These are phyloP conservation scores for Blastobotrys arbuscula DNA, from an alignment of 1,139 yeast genomes.

Conservation along the genomic window DNA sequence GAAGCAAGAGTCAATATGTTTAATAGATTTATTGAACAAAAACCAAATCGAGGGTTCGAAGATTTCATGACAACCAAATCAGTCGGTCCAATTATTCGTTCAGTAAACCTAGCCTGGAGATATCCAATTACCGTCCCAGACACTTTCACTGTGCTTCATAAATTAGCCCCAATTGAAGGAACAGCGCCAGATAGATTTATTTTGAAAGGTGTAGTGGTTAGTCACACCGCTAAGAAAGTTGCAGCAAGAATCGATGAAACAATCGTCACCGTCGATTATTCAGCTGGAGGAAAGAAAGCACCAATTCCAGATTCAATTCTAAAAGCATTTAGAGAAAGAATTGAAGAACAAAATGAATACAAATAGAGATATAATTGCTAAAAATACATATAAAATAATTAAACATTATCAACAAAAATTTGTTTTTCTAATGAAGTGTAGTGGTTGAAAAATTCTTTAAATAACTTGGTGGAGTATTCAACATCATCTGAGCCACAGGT, in stretches of 20 bases:
- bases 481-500: slow-evolving; percentile 83
- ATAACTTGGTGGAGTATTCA: slow-evolving; percentile 54
- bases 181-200: slow-evolving; percentile 28
- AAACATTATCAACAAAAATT: slow-evolving; percentile 22
- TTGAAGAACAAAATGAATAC: slow-evolving; percentile 7
- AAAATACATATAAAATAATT: neutral
- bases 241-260: slow-evolving; percentile 34
- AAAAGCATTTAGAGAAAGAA: slow-evolving; percentile 15
- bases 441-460: slow-evolving; percentile 51
- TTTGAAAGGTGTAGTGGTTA: slow-evolving; percentile 34
- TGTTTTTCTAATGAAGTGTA: slow-evolving; percentile 24
- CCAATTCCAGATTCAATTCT: slow-evolving; percentile 27
- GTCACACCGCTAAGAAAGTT: slow-evolving; percentile 32
- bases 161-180: slow-evolving; percentile 20
- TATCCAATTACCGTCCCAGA: slow-evolving; percentile 34
- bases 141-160: slow-evolving; percentile 31
- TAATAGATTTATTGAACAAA: slow-evolving; percentile 12
- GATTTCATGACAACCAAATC: slow-evolving; percentile 25
- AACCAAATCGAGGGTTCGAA: slow-evolving; percentile 21
- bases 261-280: slow-evolving; percentile 33
- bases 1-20: slow-evolving; percentile 33
- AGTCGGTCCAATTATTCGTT: slow-evolving; percentile 33
- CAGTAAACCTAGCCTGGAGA: slow-evolving; percentile 33
- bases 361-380: neutral
- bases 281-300: slow-evolving; percentile 30